These are phyloP conservation scores for Candolleomyces efflorescens DNA, from an alignment of 768 basidiomycete genomes.

Conservation along the genomic window DNA sequence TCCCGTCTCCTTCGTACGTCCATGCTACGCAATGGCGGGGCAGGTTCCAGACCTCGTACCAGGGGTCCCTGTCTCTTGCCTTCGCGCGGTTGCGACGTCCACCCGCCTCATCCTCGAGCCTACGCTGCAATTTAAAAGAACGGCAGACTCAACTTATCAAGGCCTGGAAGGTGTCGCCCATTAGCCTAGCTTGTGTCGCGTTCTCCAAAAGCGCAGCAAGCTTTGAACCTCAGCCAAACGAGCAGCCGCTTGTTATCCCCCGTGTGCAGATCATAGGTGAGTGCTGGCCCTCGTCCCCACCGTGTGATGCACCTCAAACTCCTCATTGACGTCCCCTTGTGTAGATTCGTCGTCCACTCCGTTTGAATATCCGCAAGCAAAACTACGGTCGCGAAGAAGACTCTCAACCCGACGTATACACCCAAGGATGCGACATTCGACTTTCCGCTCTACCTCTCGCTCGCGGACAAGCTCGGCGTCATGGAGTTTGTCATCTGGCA, in stretches of 20 bases:
- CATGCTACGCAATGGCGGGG: too few relatives aligned
- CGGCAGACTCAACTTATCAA: too few relatives aligned
- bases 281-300: conserved; percentile 31
- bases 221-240: conserved; percentile 49
- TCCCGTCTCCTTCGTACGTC: too few relatives aligned
- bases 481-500: conserved; percentile 93
- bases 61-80: too few relatives aligned
- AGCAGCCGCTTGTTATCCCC: conserved; percentile 62
- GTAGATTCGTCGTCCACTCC: conserved; percentile 68
- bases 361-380: conserved; percentile 54
- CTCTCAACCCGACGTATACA: conserved; percentile 59
- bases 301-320: too few relatives aligned
- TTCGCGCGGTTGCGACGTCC: too few relatives aligned
- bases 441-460: conserved; percentile 77
- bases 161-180: too few relatives aligned
- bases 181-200: too few relatives aligned
- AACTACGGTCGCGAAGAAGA: conserved; percentile 78
- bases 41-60: too few relatives aligned
- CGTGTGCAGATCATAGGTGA: conserved; percentile 69
- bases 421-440: conserved; percentile 82
- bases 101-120: too few relatives aligned
- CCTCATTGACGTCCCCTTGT: background rate
- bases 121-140: too few relatives aligned
- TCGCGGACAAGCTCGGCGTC: conserved; percentile 66
- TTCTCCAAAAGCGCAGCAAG: too few relatives aligned